phyloP scores from a whole-genome alignment of 805 yeast species.

The Wickerhamiella azyma region DNA sequence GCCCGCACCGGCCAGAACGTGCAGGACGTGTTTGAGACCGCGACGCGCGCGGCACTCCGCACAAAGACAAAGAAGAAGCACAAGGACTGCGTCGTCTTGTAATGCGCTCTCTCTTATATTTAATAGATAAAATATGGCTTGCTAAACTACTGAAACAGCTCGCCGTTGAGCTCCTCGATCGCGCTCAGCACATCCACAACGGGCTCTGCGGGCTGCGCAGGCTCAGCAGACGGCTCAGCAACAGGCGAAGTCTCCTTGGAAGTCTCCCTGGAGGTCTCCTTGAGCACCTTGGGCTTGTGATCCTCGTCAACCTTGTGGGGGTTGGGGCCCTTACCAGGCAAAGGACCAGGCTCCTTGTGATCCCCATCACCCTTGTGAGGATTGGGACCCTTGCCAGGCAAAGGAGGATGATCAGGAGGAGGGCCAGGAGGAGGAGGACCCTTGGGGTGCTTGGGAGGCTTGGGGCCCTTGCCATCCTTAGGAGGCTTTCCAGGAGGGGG shows the following conservation, averaged over 20 bases:
- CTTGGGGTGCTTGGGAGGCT: too few species aligned
- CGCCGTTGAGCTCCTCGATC: background rate
- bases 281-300: too few species aligned
- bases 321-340: too few species aligned
- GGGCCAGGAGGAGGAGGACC: background rate
- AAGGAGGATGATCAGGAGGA: background rate
- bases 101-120: background rate
- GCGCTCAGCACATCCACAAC: too few species aligned
- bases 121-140: background rate
- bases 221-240: too few species aligned
- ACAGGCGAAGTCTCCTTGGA: background rate
- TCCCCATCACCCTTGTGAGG: background rate
- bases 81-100: conserved; percentile 5
- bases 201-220: too few species aligned
- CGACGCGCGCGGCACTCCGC: conserved; percentile 79
- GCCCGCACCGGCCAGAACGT: conserved; percentile 81
- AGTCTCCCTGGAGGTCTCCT: background rate
- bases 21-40: conserved; percentile 82
- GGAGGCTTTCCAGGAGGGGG: background rate
- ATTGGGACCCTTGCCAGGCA: background rate
- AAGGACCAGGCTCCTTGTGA: too few species aligned
- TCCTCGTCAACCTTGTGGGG: too few species aligned
- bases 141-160: background rate
- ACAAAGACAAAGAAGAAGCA: conserved; percentile 21
- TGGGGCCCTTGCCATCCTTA: too few species aligned